A percentile compares a stretch with the other conserved stretches of the same genome.
Conservation (phyloP, 192 early-diverging fungal species). For the Mortierella hygrophila region DNA sequence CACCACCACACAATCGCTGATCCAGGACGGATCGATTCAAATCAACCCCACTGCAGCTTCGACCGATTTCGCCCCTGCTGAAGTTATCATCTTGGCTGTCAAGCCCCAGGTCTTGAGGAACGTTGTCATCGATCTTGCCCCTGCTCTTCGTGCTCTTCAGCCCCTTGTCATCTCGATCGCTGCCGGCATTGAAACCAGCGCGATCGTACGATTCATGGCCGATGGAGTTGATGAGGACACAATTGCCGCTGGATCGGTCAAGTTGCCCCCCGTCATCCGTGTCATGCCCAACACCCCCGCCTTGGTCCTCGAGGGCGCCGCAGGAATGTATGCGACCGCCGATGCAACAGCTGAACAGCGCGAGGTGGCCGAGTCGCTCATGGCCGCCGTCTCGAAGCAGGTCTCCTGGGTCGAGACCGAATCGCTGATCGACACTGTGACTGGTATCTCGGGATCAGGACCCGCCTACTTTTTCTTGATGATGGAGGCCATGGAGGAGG, state of each 20-base stretch:
- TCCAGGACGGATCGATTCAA: slow-evolving; percentile 62
- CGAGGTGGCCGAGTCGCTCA: slow-evolving; percentile 74
- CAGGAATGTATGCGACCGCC: slow-evolving; percentile 83
- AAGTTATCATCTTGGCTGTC: slow-evolving; percentile 89
- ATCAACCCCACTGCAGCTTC: slow-evolving; percentile 44
- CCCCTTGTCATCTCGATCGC: slow-evolving; percentile 91
- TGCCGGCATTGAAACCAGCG: slow-evolving; percentile 86
- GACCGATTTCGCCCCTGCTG: slow-evolving; percentile 51
- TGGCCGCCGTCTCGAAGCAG: slow-evolving; percentile 84
- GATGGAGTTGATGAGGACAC: slow-evolving; percentile 16
- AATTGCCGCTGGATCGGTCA: neutral
- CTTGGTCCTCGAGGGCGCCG: slow-evolving; percentile 87
- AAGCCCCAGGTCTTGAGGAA: slow-evolving; percentile 90
- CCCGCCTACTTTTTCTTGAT: slow-evolving; percentile 97
- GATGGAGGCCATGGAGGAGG: slow-evolving; percentile 89
- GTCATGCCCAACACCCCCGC: slow-evolving; percentile 98
- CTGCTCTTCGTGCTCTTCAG: slow-evolving; percentile 62
- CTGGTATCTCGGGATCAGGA: slow-evolving; percentile 88
- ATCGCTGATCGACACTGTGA: slow-evolving; percentile 86
- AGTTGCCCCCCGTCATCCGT: slow-evolving; percentile 74
- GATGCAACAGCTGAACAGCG: slow-evolving; percentile 75
- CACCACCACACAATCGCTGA: slow-evolving; percentile 66
- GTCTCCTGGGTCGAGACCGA: slow-evolving; percentile 90
- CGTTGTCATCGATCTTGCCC: slow-evolving; percentile 75
- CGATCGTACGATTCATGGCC: slow-evolving; percentile 82